Percentiles rank a stretch among this genome's conserved stretches.
phyloP scores from a whole-genome alignment of 2,329 filamentous ascomycete species.

The Colletotrichum sp. region DNA sequence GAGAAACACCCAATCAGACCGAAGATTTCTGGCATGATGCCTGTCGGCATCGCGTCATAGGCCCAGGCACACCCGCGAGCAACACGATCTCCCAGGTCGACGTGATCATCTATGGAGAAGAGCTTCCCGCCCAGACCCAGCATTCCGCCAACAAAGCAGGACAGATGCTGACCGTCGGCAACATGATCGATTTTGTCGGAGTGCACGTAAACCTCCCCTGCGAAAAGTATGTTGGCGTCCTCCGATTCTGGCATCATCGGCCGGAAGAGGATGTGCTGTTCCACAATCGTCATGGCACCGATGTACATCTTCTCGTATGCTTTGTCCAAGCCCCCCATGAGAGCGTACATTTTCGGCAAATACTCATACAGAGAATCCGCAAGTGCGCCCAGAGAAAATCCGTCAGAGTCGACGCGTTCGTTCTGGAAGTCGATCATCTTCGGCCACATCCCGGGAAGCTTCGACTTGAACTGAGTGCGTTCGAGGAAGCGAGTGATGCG shows the following conservation, averaged over 20 bases:
- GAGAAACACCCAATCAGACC: constrained; percentile 41
- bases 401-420: constrained; percentile 47
- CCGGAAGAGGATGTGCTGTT: constrained; percentile 64
- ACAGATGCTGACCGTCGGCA: constrained; percentile 49
- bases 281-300: constrained; percentile 57
- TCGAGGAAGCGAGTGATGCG: constrained; percentile 72
- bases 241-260: constrained; percentile 67
- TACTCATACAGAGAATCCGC: constrained; percentile 48
- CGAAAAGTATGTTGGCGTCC: constrained; percentile 57
- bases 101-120: constrained; percentile 42
- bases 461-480: constrained; percentile 67
- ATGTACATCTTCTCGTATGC: constrained; percentile 64
- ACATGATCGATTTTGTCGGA: constrained; percentile 13
- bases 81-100: constrained; percentile 48
- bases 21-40: constrained; percentile 59
- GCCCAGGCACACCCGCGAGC: constrained; percentile 58
- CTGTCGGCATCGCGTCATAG: constrained; percentile 50
- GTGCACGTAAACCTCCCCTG: constrained; percentile 39
- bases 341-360: constrained; percentile 51
- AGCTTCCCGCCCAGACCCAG: constrained; percentile 53
- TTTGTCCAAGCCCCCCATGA: constrained; percentile 60
- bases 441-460: constrained; percentile 77
- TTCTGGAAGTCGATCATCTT: constrained; percentile 62
- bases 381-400: constrained; percentile 41
- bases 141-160: constrained; percentile 57